These are phyloP conservation scores for Daedalea quercina DNA, from an alignment of 768 basidiomycete species.

Conservation along the genomic window DNA sequence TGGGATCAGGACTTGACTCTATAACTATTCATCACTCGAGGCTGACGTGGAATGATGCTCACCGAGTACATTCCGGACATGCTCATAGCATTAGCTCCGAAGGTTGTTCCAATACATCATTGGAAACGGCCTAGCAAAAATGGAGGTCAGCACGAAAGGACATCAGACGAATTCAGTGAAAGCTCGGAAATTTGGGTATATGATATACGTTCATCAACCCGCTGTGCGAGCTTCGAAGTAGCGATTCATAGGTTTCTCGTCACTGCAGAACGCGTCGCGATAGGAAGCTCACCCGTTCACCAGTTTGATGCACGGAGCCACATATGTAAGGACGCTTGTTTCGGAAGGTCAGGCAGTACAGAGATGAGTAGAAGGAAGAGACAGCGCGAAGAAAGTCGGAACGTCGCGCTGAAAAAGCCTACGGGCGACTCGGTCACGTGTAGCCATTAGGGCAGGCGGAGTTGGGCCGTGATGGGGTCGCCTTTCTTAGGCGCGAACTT, in stretches of 20 bases:
- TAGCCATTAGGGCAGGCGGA: slow-evolving; percentile 28
- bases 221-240: slow-evolving; percentile 65
- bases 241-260: slow-evolving; percentile 75
- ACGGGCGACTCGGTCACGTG: slow-evolving; percentile 24
- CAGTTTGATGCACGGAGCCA: not conserved
- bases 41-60: slow-evolving; percentile 23
- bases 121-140: not conserved
- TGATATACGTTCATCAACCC: slow-evolving; percentile 59
- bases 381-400: slow-evolving; percentile 10
- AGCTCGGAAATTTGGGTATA: slow-evolving; percentile 94
- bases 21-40: slow-evolving; percentile 57
- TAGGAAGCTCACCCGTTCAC: slow-evolving; percentile 26
- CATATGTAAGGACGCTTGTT: not conserved
- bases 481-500: slow-evolving; percentile 9
- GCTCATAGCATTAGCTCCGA: not conserved
- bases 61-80: slow-evolving; percentile 18
- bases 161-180: slow-evolving; percentile 15
- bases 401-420: slow-evolving; percentile 19
- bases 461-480: not conserved
- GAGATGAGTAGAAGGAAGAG: not conserved
- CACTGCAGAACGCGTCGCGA: slow-evolving; percentile 29
- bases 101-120: too few species aligned
- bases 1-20: slow-evolving; percentile 89
- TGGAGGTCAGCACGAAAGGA: slow-evolving; percentile 9
- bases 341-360: not conserved